Percentiles rank a stretch among this genome's conserved stretches.
Conservation (phyloP, 2,329 filamentous ascomycete genomes). For the Ceratocystis harringtonii region DNA sequence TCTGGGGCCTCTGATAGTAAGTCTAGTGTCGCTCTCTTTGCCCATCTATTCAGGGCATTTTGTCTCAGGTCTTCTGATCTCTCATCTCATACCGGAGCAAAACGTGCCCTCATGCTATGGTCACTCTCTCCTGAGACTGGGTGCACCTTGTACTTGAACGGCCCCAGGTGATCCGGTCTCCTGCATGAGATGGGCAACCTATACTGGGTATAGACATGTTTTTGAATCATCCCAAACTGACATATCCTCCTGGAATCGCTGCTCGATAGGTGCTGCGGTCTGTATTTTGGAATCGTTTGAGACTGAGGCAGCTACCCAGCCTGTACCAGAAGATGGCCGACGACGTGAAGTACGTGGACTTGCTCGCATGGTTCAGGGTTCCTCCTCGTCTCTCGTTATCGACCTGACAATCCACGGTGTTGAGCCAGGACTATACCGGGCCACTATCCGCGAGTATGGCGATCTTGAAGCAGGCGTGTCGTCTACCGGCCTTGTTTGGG, state of each 20-base stretch:
- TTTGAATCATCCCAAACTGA: background rate
- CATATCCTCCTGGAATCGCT: background rate
- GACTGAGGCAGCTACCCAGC: slow-evolving; percentile 38
- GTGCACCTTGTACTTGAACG: background rate
- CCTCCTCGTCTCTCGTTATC: slow-evolving; percentile 60
- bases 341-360: slow-evolving; percentile 61
- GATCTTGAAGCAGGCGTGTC: slow-evolving; percentile 73
- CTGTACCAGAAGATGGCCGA: slow-evolving; percentile 25
- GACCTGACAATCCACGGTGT: slow-evolving; percentile 80
- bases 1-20: slow-evolving; percentile 72
- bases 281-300: slow-evolving; percentile 81
- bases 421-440: slow-evolving; percentile 63
- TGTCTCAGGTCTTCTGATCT: background rate
- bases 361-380: slow-evolving; percentile 86
- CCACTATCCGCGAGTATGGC: slow-evolving; percentile 71
- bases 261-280: slow-evolving; percentile 55
- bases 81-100: background rate
- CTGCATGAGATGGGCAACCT: background rate
- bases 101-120: background rate
- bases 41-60: background rate
- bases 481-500: slow-evolving; percentile 74
- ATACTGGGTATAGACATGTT: background rate
- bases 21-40: background rate
- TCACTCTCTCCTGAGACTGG: background rate
- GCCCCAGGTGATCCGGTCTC: slow-evolving; percentile 5